These are phyloP conservation scores for Cadophora sp. DNA, from an alignment of 2,329 filamentous ascomycete genomes.

Conservation along the genomic window DNA sequence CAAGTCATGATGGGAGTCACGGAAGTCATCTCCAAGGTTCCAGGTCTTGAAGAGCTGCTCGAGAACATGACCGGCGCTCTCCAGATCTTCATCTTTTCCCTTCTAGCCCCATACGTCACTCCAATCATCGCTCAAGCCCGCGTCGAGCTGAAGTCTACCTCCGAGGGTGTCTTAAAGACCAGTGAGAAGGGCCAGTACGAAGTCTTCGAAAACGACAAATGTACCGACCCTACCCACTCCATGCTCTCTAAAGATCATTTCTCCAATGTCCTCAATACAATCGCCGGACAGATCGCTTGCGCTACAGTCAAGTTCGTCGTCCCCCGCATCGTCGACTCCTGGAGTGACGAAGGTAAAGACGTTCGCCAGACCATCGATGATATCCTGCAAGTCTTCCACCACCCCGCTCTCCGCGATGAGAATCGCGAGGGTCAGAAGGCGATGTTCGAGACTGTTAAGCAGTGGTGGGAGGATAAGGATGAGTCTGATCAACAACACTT, in stretches of 20 bases:
- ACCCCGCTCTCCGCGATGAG: constrained; percentile 76
- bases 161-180: constrained; percentile 25
- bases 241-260: constrained; percentile 97
- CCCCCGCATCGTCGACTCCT: constrained; percentile 83
- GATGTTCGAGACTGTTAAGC: constrained; percentile 79
- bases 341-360: constrained; percentile 77
- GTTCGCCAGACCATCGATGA: constrained; percentile 71
- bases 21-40: constrained; percentile 22
- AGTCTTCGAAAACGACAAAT: constrained; percentile 23
- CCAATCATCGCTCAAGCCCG: constrained; percentile 26
- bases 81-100: constrained; percentile 26
- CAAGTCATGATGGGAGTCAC: constrained; percentile 48
- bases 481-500: constrained; percentile 69
- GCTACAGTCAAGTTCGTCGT: constrained; percentile 81
- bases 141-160: constrained; percentile 22
- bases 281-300: constrained; percentile 80
- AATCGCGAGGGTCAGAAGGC: constrained; percentile 72
- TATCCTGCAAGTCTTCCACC: constrained; percentile 83
- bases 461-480: constrained; percentile 78
- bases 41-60: constrained; percentile 56
- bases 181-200: constrained; percentile 26
- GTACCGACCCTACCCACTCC: constrained; percentile 83
- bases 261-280: constrained; percentile 72
- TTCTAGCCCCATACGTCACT: constrained; percentile 23
- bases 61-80: constrained; percentile 44